Conservation (phyloP, 2,329 filamentous ascomycete genomes). For the Botrytis hyacinthi region DNA sequence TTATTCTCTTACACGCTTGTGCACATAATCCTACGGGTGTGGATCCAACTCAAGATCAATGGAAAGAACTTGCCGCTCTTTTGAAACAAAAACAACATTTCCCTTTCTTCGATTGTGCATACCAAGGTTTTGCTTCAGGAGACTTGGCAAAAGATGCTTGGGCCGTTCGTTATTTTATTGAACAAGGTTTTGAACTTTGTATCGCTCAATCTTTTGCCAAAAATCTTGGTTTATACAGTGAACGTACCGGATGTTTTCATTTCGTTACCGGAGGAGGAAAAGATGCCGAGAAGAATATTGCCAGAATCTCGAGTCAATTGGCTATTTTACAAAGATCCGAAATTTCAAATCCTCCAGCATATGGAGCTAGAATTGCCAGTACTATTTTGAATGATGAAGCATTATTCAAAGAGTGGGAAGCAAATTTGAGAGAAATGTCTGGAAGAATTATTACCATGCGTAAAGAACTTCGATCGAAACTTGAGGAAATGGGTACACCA, state of each 20-base stretch:
- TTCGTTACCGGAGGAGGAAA: constrained; percentile 73
- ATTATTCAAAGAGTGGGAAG: constrained; percentile 86
- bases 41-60: constrained; percentile 90
- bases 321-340: constrained; percentile 94
- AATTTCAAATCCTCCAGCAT: constrained; percentile 94
- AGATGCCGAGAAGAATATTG: constrained; percentile 59
- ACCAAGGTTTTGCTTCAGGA: constrained; percentile 96
- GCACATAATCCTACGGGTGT: constrained; percentile 98
- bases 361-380: constrained; percentile 86
- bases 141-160: constrained; percentile 81
- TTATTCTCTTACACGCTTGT: constrained; percentile 91
- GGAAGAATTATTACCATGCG: constrained; percentile 95
- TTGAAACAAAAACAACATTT: constrained; percentile 81
- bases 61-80: constrained; percentile 80
- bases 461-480: constrained; percentile 68
- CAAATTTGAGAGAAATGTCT: constrained; percentile 88
- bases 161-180: constrained; percentile 91
- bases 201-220: constrained; percentile 95
- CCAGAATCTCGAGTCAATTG: constrained; percentile 79
- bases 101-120: constrained; percentile 97
- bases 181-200: constrained; percentile 84
- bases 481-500: constrained; percentile 82
- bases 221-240: constrained; percentile 96
- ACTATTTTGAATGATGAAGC: constrained; percentile 77
- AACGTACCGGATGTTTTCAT: constrained; percentile 95